Conservation (phyloP, 805 yeast genomes). For the Lipomyces kockii region DNA sequence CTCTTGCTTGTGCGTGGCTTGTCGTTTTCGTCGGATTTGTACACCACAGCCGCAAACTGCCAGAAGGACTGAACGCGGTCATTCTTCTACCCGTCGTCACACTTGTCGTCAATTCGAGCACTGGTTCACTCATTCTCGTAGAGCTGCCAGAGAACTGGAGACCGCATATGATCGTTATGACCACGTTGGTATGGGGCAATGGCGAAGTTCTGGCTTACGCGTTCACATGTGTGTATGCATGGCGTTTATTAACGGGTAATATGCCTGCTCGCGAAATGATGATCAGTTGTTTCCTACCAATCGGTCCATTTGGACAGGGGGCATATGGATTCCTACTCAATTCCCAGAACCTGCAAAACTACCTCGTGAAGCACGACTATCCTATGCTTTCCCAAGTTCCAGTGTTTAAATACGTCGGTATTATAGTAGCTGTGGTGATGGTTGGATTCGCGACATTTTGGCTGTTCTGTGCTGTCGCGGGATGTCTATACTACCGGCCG, state of each 20-base stretch:
- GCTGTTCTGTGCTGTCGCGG: conserved; percentile 51
- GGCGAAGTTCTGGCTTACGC: conserved; percentile 66
- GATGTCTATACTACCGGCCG: conserved; percentile 46
- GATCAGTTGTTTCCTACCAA: conserved; percentile 68
- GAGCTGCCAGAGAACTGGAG: conserved; percentile 54
- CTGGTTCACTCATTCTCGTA: conserved; percentile 62
- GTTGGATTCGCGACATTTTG: conserved; percentile 64
- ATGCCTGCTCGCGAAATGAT: conserved; percentile 54
- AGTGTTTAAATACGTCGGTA: conserved; percentile 44
- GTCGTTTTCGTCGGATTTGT: conserved; percentile 58
- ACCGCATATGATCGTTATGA: conserved; percentile 57
- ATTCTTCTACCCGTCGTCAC: conserved; percentile 79
- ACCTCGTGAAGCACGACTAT: conserved; percentile 35
- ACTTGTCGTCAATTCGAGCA: conserved; percentile 72
- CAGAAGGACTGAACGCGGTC: conserved; percentile 57
- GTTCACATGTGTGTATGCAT: conserved; percentile 60
- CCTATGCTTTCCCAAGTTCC: conserved; percentile 43
- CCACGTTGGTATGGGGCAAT: conserved; percentile 68
- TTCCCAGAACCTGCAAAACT: conserved; percentile 51
- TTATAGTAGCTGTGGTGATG: conserved; percentile 52
- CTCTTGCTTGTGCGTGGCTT: conserved; percentile 65
- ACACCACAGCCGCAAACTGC: conserved; percentile 46
- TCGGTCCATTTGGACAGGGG: conserved; percentile 89
- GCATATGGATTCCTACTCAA: conserved; percentile 65
- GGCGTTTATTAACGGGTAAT: conserved; percentile 62